A percentile compares a stretch with the other conserved stretches of the same genome.
Conservation (phyloP, 2,329 filamentous ascomycete genomes). For the Penicillium sp. region DNA sequence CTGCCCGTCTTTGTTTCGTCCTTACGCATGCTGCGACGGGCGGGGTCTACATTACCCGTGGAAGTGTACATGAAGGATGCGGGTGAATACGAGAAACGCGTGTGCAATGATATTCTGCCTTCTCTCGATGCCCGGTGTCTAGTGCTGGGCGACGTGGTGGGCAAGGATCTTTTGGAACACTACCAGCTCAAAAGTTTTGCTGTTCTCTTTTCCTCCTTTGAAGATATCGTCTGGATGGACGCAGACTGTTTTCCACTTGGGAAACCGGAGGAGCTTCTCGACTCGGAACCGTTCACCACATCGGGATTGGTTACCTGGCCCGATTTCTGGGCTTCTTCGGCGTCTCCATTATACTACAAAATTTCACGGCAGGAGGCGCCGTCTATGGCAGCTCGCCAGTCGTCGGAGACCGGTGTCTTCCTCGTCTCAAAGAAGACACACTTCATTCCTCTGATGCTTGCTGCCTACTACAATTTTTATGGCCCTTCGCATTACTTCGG, state of each 20-base stretch:
- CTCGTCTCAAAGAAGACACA: conserved; percentile 36
- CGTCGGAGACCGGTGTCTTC: conserved; percentile 35
- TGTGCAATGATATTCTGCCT: conserved; percentile 40
- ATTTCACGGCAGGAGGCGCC: conserved; percentile 36
- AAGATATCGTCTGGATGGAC: conserved; percentile 55
- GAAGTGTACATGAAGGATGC: conserved; percentile 41
- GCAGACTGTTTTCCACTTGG: conserved; percentile 51
- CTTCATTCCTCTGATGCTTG: conserved; percentile 30
- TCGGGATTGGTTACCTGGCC: conserved; percentile 54
- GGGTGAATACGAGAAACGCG: conserved; percentile 36
- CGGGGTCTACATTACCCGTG: conserved; percentile 48
- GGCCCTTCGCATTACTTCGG: conserved; percentile 36
- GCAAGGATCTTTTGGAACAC: conserved; percentile 36
- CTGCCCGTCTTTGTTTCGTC: conserved; percentile 48
- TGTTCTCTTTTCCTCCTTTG: conserved; percentile 54
- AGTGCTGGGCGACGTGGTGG: conserved; percentile 41
- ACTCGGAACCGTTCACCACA: conserved; percentile 48
- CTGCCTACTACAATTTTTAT: conserved; percentile 37
- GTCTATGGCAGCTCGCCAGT: conserved; percentile 31
- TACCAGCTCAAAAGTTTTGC: conserved; percentile 55
- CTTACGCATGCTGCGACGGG: conserved; percentile 49
- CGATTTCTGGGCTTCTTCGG: conserved; percentile 47
- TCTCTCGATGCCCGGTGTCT: conserved; percentile 41
- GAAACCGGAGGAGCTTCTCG: conserved; percentile 45
- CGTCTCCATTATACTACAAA: conserved; percentile 41